Base-by-base conservation (phyloP, 305 asterid genomes). In the Solanum hybrid region DNA sequence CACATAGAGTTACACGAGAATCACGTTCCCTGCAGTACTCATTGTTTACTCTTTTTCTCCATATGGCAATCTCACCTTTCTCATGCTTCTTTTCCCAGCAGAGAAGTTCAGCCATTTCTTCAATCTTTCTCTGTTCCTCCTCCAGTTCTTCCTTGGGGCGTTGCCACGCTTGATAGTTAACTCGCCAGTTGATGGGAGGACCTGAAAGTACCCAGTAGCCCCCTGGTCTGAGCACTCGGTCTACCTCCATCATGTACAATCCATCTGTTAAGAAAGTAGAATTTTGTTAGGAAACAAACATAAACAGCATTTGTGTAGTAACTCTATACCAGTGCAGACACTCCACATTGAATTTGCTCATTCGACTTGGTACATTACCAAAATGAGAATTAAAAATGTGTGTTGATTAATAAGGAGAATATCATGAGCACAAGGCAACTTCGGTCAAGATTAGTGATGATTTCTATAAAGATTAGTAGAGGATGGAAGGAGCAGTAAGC, bases 151-250 rank as follows among this genome's bases (percentile, higher is more conserved):
- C 93, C 82, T 90, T 90, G 11, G 93, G 89, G 34, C 92, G 92
- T 75, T 91, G 60, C 94, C 94, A 93, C n/a, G 91, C 91, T 89
- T 91, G 82, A 88, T 90, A 89, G 81, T 81, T 89, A 34, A 75
- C 88, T 84, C 92, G 45, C 94, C 94, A 93, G 89, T 90, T 91
- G 51, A 93, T 92, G 3, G 94, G 94, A 91, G 94, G 94, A 85
- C 94, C 94, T 2, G 94, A 93, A 69, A 93, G 93, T 86, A 93
- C 81, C 94, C 94, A 93, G 89, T 93, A 93, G 19, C 94, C 94
- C 79, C 94, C 94, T 4, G 94, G 94, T 91, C 93, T 90, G 42
- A 93, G 92, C 60, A 93, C 94, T 89, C 94, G 88, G 85, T 93
- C 93, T 19, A 93, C 88, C 87, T 93, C 94, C 91, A n/a, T 93